Evolutionary conservation across 2,329 filamentous ascomycete species (phyloP).

Genomic region (Arthrobotrys entomopaga): DNA sequence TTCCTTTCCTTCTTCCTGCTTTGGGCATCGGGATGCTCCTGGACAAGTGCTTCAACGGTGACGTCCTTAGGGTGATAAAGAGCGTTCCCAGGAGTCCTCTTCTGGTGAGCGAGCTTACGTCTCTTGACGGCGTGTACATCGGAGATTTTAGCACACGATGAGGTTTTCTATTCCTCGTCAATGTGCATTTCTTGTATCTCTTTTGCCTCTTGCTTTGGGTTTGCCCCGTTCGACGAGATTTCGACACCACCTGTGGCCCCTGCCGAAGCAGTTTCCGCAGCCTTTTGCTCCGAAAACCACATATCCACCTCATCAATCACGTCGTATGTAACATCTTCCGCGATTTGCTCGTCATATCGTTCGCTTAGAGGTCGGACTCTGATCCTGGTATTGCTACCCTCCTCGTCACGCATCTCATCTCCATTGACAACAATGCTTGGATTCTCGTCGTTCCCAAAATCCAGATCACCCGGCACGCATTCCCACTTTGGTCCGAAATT

Average conservation of each 20-base stretch:
- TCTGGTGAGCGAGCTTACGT: no score
- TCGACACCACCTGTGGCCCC: slow-evolving; percentile 10
- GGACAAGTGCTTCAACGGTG: no score
- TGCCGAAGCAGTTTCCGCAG: slow-evolving; percentile 16
- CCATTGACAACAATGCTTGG: slow-evolving; percentile 60
- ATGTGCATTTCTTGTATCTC: slow-evolving; percentile 54
- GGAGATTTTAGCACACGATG: no score
- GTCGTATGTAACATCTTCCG: slow-evolving; percentile 92
- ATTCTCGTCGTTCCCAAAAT: slow-evolving; percentile 62
- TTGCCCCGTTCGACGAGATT: not conserved
- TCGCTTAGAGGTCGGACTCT: slow-evolving; percentile 72
- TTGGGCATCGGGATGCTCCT: no score
- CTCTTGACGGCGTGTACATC: no score
- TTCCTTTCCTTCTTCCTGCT: no score
- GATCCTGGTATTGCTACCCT: slow-evolving; percentile 2
- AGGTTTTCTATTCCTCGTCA: slow-evolving; percentile 40
- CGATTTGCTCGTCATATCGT: slow-evolving; percentile 90
- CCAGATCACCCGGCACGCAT: slow-evolving; percentile 75
- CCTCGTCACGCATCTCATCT: slow-evolving; percentile 62
- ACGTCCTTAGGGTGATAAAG: no score
- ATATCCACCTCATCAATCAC: slow-evolving; percentile 94
- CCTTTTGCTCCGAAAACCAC: slow-evolving; percentile 73
- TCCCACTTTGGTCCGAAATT: slow-evolving; percentile 96
- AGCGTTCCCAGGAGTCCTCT: no score
- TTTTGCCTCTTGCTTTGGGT: slow-evolving; percentile 40